phyloP scores from a whole-genome alignment of 768 basidiomycete species.

The Phlegmacium glaucopus region DNA sequence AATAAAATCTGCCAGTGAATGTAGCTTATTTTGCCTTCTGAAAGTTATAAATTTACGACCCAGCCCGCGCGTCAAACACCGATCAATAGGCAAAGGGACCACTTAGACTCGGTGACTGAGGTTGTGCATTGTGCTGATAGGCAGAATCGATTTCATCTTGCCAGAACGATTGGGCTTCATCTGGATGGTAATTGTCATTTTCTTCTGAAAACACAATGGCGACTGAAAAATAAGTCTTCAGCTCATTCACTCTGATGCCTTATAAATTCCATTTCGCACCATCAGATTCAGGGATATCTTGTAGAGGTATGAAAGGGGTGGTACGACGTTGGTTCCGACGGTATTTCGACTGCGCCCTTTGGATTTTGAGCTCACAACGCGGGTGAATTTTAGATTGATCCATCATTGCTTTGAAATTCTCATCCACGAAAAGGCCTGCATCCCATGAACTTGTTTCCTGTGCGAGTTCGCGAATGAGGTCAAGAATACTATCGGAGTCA shows the following conservation, averaged over 20 bases:
- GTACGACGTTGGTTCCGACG: not conserved
- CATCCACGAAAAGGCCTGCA: conserved; percentile 41
- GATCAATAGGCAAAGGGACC: no score
- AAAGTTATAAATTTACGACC: no score
- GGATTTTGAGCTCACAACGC: not conserved
- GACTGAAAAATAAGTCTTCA: not conserved
- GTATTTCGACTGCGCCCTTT: not conserved
- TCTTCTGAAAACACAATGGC: not conserved
- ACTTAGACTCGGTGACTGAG: no score
- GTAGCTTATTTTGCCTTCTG: no score
- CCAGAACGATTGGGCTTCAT: not conserved
- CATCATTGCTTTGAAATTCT: conserved; percentile 45
- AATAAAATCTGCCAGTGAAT: no score
- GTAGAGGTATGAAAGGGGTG: conserved; percentile 5
- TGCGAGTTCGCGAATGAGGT: conserved; percentile 45
- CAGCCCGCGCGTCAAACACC: no score
- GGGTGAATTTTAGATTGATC: conserved; percentile 23
- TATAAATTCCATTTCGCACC: not conserved
- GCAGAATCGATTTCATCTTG: no score
- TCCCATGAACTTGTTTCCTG: conserved; percentile 52
- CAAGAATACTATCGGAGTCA: conserved; percentile 29
- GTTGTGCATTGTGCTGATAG: no score
- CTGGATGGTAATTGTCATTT: conserved; percentile 4
- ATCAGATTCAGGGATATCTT: conserved; percentile 19
- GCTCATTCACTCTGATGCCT: not conserved